These are phyloP conservation scores for Betula pendula DNA, from an alignment of 306 rosid species.

Conservation along the genomic window DNA sequence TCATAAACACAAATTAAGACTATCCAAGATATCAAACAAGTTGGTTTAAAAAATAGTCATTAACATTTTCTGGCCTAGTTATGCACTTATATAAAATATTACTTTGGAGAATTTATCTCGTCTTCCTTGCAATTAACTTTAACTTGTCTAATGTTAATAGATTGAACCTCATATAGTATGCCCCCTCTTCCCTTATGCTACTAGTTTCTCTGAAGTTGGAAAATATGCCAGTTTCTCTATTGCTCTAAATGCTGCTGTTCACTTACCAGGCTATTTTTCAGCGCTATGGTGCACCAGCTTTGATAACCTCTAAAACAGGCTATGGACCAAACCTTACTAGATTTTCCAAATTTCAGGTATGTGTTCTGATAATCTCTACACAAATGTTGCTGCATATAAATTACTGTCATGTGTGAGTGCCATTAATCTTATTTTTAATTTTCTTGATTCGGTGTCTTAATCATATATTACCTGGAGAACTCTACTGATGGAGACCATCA, in stretches of 20 bases:
- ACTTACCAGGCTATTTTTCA: slow-evolving; percentile 21
- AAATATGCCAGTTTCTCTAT: neutral
- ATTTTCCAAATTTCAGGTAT: slow-evolving; percentile 31
- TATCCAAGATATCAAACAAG: neutral
- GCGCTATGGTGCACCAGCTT: slow-evolving; percentile 14
- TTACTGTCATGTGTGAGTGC: neutral
- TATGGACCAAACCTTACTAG: slow-evolving; percentile 10
- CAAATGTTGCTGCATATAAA: neutral
- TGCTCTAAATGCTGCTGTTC: slow-evolving; percentile 8
- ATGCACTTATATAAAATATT: neutral
- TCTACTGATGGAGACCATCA: neutral
- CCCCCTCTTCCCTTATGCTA: neutral
- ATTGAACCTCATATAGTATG: neutral
- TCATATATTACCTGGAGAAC: neutral
- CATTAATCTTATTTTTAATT: neutral
- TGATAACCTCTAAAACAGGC: slow-evolving; percentile 4
- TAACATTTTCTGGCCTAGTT: neutral
- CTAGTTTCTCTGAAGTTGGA: neutral
- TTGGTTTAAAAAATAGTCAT: neutral
- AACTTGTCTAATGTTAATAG: neutral
- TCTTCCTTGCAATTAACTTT: neutral
- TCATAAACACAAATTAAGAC: neutral
- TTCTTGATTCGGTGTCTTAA: neutral
- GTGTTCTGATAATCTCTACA: slow-evolving; percentile 3
- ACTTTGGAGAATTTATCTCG: neutral